Evolutionary conservation across 805 yeast genomes (phyloP), one percentile per base, ranked within the genome.

Genomic region (Ogataea philodendri): DNA sequence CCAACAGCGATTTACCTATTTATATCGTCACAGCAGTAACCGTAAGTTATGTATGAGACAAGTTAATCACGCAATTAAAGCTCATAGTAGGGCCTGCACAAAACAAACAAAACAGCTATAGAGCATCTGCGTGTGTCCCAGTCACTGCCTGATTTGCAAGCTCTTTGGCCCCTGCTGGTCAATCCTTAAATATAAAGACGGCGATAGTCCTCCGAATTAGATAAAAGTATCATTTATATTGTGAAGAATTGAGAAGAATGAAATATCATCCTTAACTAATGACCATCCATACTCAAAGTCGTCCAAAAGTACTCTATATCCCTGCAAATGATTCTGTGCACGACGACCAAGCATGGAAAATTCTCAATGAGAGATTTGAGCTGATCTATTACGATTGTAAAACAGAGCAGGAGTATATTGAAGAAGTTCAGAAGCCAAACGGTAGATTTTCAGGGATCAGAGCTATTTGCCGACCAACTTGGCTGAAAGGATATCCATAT

Each of bases 401-500:
- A 3, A 47, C 67, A 0, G 58, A 52, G 5, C 60, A 63, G 19
- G 66, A 62, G 7, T 64, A 57, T 42, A 62, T 63, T 45, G 48
- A 46, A 3, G 67, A 63, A 29, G 37, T 60, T 15, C 36, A 52
- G 23, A 60, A 63, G 30, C 66, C 67, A 7, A 48, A 52, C 22
- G 69, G 69, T 3, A 52, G 42, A 21, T 60, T 59, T 28, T 60
- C 64, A 2, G 50, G 59, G 5, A 61, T 64, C 16, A 60, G 55
- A 18, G 69, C 65, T 6, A 47, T 64, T 7, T 62, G 67, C 32
- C 48, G 67, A 18, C 60, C 69, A 1, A 47, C 64, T 1, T 64
- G 69, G 69, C 43, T 65, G 28, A 64, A 63, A 32, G 62, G 63
- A 1, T 52, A 46, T 15, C 70, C 70, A n/a, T 63, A 59, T 33